phyloP scores from a whole-genome alignment of 805 yeast genomes.

The Starmerella khaoyaiensis region DNA sequence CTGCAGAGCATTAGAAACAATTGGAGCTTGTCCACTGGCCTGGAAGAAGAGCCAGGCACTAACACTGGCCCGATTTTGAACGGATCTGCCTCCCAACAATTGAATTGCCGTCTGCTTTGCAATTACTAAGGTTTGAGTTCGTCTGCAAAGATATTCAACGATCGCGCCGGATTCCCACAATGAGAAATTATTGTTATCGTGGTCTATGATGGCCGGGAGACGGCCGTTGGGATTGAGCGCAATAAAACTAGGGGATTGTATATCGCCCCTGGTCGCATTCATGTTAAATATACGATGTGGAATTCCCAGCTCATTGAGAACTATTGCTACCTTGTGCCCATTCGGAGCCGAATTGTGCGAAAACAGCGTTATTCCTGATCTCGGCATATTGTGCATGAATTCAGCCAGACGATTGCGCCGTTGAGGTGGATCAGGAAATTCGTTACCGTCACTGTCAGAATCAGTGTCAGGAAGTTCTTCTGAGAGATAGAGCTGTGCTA shows the following conservation, averaged over 20 bases:
- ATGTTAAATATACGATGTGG: conserved; percentile 69
- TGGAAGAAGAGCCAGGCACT: conserved; percentile 87
- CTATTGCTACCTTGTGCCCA: conserved; percentile 90
- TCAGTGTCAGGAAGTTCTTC: too few relatives aligned
- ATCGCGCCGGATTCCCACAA: conserved; percentile 96
- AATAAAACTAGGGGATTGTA: conserved; percentile 84
- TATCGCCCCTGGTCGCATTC: conserved; percentile 80
- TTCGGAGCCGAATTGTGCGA: conserved; percentile 87
- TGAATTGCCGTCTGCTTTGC: conserved; percentile 32
- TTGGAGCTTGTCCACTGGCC: conserved; percentile 96
- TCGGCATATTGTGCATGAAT: conserved; percentile 65
- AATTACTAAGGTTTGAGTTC: conserved; percentile 27
- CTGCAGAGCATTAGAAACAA: conserved; percentile 94
- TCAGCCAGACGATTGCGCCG: conserved; percentile 46
- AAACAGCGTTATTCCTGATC: conserved; percentile 69
- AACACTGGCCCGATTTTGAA: conserved; percentile 71
- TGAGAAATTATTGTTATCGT: conserved; percentile 61
- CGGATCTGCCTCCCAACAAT: conserved; percentile 64
- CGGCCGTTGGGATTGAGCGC: conserved; percentile 92
- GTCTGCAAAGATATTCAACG: conserved; percentile 61
- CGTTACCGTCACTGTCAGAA: too few relatives aligned
- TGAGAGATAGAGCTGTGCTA: too few relatives aligned
- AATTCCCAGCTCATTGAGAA: conserved; percentile 68
- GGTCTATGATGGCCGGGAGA: conserved; percentile 89
- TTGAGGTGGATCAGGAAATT: too few relatives aligned